phyloP scores from a whole-genome alignment of 257 asterid species.

The Fraxinus pennsylvanica region DNA sequence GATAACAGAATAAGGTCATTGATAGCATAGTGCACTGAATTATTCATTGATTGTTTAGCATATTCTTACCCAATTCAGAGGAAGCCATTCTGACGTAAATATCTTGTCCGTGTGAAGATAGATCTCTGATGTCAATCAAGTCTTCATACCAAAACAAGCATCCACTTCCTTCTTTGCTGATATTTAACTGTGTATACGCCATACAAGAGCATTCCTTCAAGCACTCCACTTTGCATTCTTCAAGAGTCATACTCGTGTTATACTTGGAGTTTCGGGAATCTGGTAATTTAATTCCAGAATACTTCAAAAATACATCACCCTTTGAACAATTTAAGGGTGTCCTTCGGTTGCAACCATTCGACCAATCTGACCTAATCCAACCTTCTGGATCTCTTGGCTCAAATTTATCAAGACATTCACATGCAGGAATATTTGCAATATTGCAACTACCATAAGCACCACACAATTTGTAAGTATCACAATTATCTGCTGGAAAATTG shows the following conservation, averaged over 20 bases:
- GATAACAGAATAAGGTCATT: no score
- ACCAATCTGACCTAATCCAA: conserved; percentile 28
- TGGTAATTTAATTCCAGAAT: conserved; percentile 37
- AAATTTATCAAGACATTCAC: conserved; percentile 45
- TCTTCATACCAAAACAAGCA: conserved; percentile 45
- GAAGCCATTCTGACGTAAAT: conserved; percentile 24
- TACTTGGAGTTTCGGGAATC: conserved; percentile 28
- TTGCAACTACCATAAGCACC: conserved; percentile 45
- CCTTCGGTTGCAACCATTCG: conserved; percentile 32
- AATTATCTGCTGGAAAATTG: conserved; percentile 27
- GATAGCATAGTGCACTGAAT: no score
- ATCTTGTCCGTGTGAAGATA: conserved; percentile 16
- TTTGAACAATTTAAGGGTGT: conserved; percentile 21
- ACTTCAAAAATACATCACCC: conserved; percentile 32
- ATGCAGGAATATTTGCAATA: conserved; percentile 23
- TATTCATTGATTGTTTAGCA: no score
- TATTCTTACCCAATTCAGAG: no score
- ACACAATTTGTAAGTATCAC: conserved; percentile 42
- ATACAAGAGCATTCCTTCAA: conserved; percentile 40
- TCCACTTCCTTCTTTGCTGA: conserved; percentile 31
- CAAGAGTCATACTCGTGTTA: conserved; percentile 27
- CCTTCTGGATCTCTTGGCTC: conserved; percentile 20
- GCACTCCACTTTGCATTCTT: conserved; percentile 40
- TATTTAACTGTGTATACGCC: conserved; percentile 41
- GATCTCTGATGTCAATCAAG: conserved; percentile 37